A percentile compares a stretch with the other conserved stretches of the same genome.
These are phyloP conservation scores for Aspergillus candidus DNA, from an alignment of 2,329 filamentous ascomycete species.

Conservation along the genomic window DNA sequence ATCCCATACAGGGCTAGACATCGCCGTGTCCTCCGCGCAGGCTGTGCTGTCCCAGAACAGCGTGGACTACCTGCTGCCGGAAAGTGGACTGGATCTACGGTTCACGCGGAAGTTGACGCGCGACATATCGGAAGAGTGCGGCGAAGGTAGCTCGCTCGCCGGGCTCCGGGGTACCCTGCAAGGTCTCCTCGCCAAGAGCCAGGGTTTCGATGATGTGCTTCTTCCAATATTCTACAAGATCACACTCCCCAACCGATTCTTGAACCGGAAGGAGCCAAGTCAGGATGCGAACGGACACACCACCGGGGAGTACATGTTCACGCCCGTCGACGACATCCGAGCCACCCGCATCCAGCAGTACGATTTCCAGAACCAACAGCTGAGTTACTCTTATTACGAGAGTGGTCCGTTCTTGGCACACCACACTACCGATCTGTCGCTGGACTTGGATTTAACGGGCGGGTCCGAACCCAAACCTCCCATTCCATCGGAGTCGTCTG, in stretches of 20 bases:
- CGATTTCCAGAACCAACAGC: constrained; percentile 25
- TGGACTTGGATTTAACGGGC: constrained; percentile 23
- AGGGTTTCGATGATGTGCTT: constrained; percentile 7
- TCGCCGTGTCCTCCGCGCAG: constrained; percentile 25
- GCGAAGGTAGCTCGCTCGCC: constrained; percentile 8
- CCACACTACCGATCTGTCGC: constrained; percentile 25
- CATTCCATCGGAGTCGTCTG: neutral
- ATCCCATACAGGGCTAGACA: constrained; percentile 3
- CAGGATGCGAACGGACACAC: constrained; percentile 10
- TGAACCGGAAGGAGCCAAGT: constrained; percentile 3
- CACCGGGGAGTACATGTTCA: constrained; percentile 30
- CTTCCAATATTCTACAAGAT: constrained; percentile 30
- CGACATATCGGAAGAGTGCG: constrained; percentile 18
- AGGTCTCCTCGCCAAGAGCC: constrained; percentile 13
- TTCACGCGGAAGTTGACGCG: constrained; percentile 31
- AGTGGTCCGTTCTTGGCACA: constrained; percentile 28
- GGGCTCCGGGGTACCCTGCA: constrained; percentile 19
- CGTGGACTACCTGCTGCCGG: constrained; percentile 36
- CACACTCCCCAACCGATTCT: constrained; percentile 21
- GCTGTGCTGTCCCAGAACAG: constrained; percentile 25
- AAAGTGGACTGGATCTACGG: constrained; percentile 33
- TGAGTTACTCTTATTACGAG: constrained; percentile 28
- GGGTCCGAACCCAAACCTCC: neutral
- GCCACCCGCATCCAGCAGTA: constrained; percentile 26
- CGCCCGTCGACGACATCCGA: constrained; percentile 25